Evolutionary conservation across 441 rosid genomes (phyloP).

Genomic region (Jatropha multifida): DNA sequence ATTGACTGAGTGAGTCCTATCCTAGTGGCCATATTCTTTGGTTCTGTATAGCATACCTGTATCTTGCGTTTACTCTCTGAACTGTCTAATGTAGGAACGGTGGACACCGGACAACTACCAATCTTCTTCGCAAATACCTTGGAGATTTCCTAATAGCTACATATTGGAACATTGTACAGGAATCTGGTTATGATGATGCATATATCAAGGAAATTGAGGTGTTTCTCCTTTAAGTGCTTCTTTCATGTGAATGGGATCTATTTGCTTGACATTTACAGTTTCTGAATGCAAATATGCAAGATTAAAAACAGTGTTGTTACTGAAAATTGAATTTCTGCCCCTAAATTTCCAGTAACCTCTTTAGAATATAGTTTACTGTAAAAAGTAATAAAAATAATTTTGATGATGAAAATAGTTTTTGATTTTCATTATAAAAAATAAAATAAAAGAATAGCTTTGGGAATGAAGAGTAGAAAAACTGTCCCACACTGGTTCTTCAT

Average conservation of each 20-base stretch:
- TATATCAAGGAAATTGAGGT: conserved; percentile 94
- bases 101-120: conserved; percentile 43
- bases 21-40: not conserved
- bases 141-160: conserved; percentile 89
- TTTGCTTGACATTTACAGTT: not conserved
- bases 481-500: not conserved
- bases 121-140: conserved; percentile 86
- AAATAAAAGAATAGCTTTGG: not conserved
- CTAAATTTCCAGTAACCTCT: not conserved
- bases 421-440: not conserved
- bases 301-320: not conserved
- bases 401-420: not conserved
- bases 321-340: not conserved
- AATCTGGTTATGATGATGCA: conserved; percentile 76
- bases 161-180: conserved; percentile 57
- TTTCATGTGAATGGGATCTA: not conserved
- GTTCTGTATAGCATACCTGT: not conserved
- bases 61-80: conserved; percentile 2
- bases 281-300: not conserved
- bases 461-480: not conserved
- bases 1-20: conserved; percentile 58
- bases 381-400: not conserved
- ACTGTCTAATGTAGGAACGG: conserved; percentile 57
- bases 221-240: conserved; percentile 18
- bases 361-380: not conserved